A percentile compares a stretch with the other conserved stretches of the same genome.
Evolutionary conservation across 768 basidiomycete genomes (phyloP).

Genomic region (Auricularia auricula-judae): DNA sequence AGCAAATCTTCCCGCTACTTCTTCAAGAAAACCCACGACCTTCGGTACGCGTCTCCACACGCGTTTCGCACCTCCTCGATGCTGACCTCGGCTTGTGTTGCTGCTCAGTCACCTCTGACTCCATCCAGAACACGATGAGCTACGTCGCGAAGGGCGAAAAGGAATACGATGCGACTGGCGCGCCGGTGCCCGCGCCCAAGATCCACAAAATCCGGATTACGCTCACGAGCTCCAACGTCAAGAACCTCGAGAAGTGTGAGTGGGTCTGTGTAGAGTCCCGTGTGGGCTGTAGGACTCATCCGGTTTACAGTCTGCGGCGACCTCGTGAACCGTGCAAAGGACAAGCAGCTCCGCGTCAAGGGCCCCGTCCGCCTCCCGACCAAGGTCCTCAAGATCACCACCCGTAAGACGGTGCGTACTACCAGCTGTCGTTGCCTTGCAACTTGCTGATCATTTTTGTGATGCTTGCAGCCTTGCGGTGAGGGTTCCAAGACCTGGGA

Average conservation of each 20-base stretch:
- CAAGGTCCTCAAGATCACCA: constrained; percentile 98
- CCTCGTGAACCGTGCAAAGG: constrained; percentile 97
- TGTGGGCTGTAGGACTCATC: background rate
- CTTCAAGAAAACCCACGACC: background rate
- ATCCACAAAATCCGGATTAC: constrained; percentile 99
- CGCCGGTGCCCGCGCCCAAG: constrained; percentile 75
- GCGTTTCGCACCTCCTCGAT: background rate
- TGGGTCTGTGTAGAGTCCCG: constrained; percentile 4
- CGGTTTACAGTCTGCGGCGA: constrained; percentile 70
- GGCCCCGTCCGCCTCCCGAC: constrained; percentile 98
- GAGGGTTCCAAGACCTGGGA: constrained; percentile 99
- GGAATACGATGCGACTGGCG: constrained; percentile 91
- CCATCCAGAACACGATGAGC: constrained; percentile 53
- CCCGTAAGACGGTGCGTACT: constrained; percentile 85
- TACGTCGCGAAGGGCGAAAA: constrained; percentile 99
- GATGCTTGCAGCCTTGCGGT: constrained; percentile 74
- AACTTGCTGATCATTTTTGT: background rate
- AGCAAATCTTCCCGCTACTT: background rate
- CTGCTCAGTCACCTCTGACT: constrained; percentile 1
- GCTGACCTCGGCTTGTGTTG: background rate
- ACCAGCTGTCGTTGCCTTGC: background rate
- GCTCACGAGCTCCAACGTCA: constrained; percentile 94
- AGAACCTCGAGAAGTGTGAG: constrained; percentile 96
- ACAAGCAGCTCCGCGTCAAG: constrained; percentile 98
- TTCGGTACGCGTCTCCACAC: background rate